Evolutionary conservation across 371 early-diverging fungal species (phyloP), one percentile per base, ranked within the genome.

Genomic region (Nematocida sp.): DNA sequence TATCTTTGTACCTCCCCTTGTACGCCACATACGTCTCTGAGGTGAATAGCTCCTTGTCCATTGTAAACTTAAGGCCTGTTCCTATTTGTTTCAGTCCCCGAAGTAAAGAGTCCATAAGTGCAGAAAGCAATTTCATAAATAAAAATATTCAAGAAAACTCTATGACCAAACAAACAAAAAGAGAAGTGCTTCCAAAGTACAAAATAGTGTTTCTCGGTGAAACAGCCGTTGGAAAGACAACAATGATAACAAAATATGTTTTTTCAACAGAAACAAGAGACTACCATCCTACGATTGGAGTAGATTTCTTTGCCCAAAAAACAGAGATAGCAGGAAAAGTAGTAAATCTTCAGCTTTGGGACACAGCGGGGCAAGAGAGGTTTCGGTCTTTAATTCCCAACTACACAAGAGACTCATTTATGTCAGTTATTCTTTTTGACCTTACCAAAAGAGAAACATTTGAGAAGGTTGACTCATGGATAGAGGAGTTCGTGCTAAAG

Each of bases 341-440:
- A 59, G 78, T 84, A 30, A 80, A 78, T 20, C 78, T 84, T 9
- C 83, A 84, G 48, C 51, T 85, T 30, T 85, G 85, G 84, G 85
- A 85, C 59, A 85, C 85, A 30, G 85, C 85, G 33, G 85, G 85
- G 0, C 85, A 85, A 56, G 85, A 85, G 65, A 77, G 84, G 35
- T 85, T 82, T 65, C 67, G 82, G 38, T 79, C 90, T 66, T 86
- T 97, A 77, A 96, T 98, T 80, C 96, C 97, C 38, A 90, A 90
- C 81, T 98, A 95, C 80, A 95, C 96, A 68, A 88, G 98, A 45
- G 95, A 96, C 85, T 92, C 95, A 0, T 92, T 92, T n/a, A 92
- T 95, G 7, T 94, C 95, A 5, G 90, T 98, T 28, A 91, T 98
- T 38, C 93, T 96, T n/a, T 60, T 79, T 63, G 65, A 76, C 45